Evolutionary conservation across 352 stramenopile genomes (phyloP), one percentile per base, ranked within the genome.

Genomic region (Globisporangium cylindrosporum): DNA sequence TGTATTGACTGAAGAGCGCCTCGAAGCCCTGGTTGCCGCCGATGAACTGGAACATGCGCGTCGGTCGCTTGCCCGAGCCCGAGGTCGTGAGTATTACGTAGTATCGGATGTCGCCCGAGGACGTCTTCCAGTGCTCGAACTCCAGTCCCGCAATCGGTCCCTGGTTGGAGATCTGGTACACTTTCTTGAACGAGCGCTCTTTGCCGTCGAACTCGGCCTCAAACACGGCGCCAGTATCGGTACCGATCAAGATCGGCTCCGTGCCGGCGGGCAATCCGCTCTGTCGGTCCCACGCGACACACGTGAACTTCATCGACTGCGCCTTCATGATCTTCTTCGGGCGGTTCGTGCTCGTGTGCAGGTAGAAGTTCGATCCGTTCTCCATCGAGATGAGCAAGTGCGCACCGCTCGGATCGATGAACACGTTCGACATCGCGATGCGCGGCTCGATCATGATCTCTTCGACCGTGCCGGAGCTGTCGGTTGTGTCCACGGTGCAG

Each of bases 41-140:
- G 60, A 97, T 75, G 68, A 98, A 98, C 70, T 97, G 88, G 76
- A 98, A 98, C 79, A 97, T 89, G 10, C 93, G 87, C 25, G 89
- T 97, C 0, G 93, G 92, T 6, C 86, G 74, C 62, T 93, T 93
- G n/a, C 88, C 86, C 5, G 82, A 81, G n/a, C 84, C 89, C 8
- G 89, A 96, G 18, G 86, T 95, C 29, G 84, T 93, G 62, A 94
- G 76, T 83, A 94, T 91, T 12, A 93, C 84, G 66, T 92, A 94
- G 68, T 89, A 86, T 9, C 78, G 64, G 18, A 74, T 61, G 7
- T 93, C 86, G 20, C 80, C 83, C 5, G 79, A 87, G 14, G 80
- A 70, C 14, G 81, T 68, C 57, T 80, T 80, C 82, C 86, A 92
- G 54, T 93, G 86, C 61, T 96, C 89, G 62, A 96, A 95, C 59